Evolutionary conservation across 495 filamentous ascomycete genomes (phyloP), one percentile per base, ranked within the genome.

Genomic region (Neurospora discreta): DNA sequence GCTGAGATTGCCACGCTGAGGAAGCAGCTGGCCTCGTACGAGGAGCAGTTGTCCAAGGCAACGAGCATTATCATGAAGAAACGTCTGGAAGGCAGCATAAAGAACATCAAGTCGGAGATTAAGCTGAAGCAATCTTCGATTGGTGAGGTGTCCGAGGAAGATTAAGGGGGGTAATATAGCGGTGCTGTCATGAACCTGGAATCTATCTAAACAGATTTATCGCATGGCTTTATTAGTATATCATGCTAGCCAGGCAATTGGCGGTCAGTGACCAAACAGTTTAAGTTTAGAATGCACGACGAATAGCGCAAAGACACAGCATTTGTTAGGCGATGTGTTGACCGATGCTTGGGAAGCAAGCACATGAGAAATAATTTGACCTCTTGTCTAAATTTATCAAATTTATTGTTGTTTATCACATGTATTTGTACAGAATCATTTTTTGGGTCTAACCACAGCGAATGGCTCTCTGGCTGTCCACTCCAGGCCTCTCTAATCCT

Each of bases 1-100:
- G 85, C 85, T 43, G 86, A 89, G 74, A 88, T 91, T 74, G 81
- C 83, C 26, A 83, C 85, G 65, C 80, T 91, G 30, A 81, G 82
- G 73, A 83, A 82, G 71, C 79, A 84, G 69, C 77, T 84, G 43
- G 80, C 77, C 16, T 76, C 72, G 3, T 78, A 77, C 7, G 73
- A 85, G 68, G 76, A 75, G 11, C 78, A 87, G 69, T 74, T 84
- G 36, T 73, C 77, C 23, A 74, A 72, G 10, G 77, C 82, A 46
- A 76, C 70, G 2, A 85, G 85, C 72, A 78, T 79, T 11, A 81
- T 90, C 70, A 77, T 91, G 75, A 84, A 81, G 76, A 84, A 82
- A 75, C 82, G 88, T 16, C 73, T 89, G 7, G 80, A 83, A 73
- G 79, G 77, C n/a, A 88, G 81, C 72, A 85, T 89, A 68, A 81